Evolutionary conservation across 2,329 filamentous ascomycete genomes (phyloP).

Genomic region (Alternaria ventricosa): DNA sequence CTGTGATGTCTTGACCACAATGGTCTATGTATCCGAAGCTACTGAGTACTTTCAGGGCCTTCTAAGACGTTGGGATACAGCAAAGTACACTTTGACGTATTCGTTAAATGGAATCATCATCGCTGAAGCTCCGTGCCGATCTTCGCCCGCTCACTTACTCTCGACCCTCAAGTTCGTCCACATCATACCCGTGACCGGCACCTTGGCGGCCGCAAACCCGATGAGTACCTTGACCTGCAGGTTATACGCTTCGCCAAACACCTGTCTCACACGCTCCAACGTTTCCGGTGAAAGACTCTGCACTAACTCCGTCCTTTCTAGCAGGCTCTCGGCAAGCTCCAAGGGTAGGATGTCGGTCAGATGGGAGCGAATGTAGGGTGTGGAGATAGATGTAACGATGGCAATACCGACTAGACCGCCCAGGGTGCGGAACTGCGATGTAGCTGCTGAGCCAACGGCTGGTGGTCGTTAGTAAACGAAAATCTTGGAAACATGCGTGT

Average conservation of each 20-base stretch:
- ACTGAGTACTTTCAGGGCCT: background rate
- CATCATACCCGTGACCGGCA: slow-evolving; percentile 14
- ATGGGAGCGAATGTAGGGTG: slow-evolving; percentile 11
- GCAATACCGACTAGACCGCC: slow-evolving; percentile 16
- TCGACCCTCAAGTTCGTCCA: slow-evolving; percentile 13
- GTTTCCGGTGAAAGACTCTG: background rate
- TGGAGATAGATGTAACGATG: slow-evolving; percentile 12
- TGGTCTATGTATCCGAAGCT: background rate
- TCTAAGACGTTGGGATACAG: background rate
- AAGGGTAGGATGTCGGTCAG: slow-evolving; percentile 4
- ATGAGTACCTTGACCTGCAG: slow-evolving; percentile 21
- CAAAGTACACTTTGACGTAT: background rate
- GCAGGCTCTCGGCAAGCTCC: background rate
- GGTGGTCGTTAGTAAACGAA: background rate
- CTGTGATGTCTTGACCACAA: background rate
- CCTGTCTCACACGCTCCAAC: background rate
- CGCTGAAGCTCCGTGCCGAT: background rate
- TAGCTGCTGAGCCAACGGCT: slow-evolving; percentile 15
- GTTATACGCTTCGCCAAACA: slow-evolving; percentile 18
- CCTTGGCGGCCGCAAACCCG: slow-evolving; percentile 17
- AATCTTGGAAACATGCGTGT: background rate
- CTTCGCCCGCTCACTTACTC: background rate
- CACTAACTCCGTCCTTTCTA: slow-evolving; percentile 11
- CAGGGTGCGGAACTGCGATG: slow-evolving; percentile 17
- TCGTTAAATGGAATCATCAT: background rate